Percentiles rank a stretch among this genome's conserved stretches.
phyloP scores from a whole-genome alignment of 192 early-diverging fungal species.

The Helicostylum pulchrum region DNA sequence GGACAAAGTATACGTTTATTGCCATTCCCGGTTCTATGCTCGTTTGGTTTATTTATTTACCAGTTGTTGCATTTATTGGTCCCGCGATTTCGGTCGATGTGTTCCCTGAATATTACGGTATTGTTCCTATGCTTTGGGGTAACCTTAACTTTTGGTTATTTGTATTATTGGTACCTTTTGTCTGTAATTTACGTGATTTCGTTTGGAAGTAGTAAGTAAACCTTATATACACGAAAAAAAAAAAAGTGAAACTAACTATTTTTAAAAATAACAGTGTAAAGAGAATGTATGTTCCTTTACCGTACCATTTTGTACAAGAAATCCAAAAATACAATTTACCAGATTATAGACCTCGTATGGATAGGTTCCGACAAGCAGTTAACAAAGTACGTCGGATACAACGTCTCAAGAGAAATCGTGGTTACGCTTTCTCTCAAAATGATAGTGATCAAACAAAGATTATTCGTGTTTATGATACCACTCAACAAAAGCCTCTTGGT shows the following conservation, averaged over 20 bases:
- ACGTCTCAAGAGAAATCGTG: constrained; percentile 85
- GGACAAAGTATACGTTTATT: constrained; percentile 92
- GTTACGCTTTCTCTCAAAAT: constrained; percentile 98
- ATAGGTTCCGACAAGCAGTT: constrained; percentile 98
- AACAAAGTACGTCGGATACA: constrained; percentile 94
- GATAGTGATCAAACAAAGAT: constrained; percentile 86
- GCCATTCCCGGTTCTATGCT: constrained; percentile 88
- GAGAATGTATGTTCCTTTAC: constrained; percentile 74
- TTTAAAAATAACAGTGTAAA: constrained; percentile 44
- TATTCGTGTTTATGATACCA: constrained; percentile 58
- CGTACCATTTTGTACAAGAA: constrained; percentile 98
- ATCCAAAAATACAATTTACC: constrained; percentile 99
- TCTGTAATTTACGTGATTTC: constrained; percentile 86
- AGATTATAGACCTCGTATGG: constrained; percentile 96
- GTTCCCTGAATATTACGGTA: constrained; percentile 74
- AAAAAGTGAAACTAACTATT: background rate
- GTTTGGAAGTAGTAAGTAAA: constrained; percentile 90
- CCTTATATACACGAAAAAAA: background rate
- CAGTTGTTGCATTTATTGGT: constrained; percentile 71
- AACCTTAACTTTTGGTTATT: constrained; percentile 84
- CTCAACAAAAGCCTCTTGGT: constrained; percentile 51
- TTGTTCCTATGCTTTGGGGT: constrained; percentile 60
- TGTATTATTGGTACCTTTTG: constrained; percentile 79
- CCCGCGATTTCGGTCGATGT: constrained; percentile 59
- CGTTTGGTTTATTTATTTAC: constrained; percentile 86